A percentile compares a stretch with the other conserved stretches of the same genome.
phyloP scores from a whole-genome alignment of 2,329 filamentous ascomycete species.

The Botryotinia calthae region DNA sequence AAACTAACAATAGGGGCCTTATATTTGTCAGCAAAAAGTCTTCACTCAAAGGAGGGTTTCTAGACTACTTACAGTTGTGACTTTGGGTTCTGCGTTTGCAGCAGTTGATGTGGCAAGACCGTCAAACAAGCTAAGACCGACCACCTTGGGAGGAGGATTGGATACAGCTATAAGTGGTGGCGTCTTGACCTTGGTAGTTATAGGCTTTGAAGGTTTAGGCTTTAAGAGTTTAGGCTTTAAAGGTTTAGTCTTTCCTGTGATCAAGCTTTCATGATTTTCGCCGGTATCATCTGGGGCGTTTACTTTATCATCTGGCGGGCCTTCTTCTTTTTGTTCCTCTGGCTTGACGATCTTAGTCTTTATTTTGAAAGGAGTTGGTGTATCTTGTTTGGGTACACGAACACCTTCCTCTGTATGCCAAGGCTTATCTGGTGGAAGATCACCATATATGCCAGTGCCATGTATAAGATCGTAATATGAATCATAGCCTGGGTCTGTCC shows the following conservation, averaged over 20 bases:
- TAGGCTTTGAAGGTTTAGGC: not conserved
- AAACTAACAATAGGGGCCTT: not conserved
- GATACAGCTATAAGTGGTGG: not conserved
- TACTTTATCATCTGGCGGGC: no score
- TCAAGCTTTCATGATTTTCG: not conserved
- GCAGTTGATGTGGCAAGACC: not conserved
- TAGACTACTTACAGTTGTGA: not conserved
- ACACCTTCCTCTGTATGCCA: not conserved
- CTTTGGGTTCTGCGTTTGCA: not conserved
- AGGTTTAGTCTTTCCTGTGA: not conserved
- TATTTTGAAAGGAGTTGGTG: not conserved
- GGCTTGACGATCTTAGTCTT: not conserved
- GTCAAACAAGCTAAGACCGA: not conserved
- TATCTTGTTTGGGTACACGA: not conserved
- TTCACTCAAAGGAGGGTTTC: not conserved
- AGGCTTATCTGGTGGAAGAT: not conserved
- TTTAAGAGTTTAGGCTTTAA: no score
- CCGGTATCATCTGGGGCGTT: not conserved
- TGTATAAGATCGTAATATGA: not conserved
- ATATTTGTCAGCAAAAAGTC: not conserved
- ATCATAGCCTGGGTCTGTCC: not conserved
- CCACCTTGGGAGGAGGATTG: not conserved
- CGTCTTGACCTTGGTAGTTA: not conserved
- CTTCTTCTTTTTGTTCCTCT: no score
- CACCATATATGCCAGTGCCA: not conserved